A percentile compares a stretch with the other conserved stretches of the same genome.
These are phyloP conservation scores for bread wheat (Triticum aestivum) DNA, from an alignment of 176 grass and related monocot species.

Conservation along the genomic window DNA sequence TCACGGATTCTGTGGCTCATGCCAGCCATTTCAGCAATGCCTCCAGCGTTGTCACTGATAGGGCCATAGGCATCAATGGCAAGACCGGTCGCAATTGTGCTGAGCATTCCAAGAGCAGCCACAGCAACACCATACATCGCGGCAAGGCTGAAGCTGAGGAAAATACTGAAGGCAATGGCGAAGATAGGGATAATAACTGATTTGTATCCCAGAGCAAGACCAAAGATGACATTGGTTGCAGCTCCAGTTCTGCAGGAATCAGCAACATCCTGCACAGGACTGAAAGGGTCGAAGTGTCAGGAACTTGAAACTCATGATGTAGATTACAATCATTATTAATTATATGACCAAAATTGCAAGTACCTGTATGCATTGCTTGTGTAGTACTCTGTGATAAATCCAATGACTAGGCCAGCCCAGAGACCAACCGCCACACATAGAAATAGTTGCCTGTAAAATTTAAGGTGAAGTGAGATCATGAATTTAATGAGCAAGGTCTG, in stretches of 20 bases:
- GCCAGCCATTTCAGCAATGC: conserved; percentile 96
- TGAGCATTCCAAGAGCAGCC: conserved; percentile 93
- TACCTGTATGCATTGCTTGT: conserved; percentile 97
- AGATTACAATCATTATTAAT: background rate
- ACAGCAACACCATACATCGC: conserved; percentile 96
- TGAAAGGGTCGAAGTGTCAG: conserved; percentile 28
- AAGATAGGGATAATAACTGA: conserved; percentile 92
- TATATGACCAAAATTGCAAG: conserved; percentile 9
- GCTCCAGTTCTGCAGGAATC: conserved; percentile 89
- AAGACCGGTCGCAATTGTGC: conserved; percentile 91
- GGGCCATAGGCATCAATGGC: conserved; percentile 95
- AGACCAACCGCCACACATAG: conserved; percentile 87
- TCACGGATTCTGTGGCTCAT: conserved; percentile 96
- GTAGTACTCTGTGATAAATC: conserved; percentile 92
- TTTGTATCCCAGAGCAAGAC: conserved; percentile 94
- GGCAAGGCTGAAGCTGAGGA: conserved; percentile 83
- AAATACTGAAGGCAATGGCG: conserved; percentile 85
- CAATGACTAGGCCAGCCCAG: conserved; percentile 89
- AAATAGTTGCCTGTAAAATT: conserved; percentile 72
- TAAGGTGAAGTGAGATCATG: conserved; percentile 18
- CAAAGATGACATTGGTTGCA: conserved; percentile 91
- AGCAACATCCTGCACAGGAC: conserved; percentile 92
- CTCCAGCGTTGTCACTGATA: conserved; percentile 94
- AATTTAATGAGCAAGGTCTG: background rate
- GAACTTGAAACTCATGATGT: background rate